Conservation (phyloP, 1,139 yeast species). For the Geotrichum histeridarum region DNA sequence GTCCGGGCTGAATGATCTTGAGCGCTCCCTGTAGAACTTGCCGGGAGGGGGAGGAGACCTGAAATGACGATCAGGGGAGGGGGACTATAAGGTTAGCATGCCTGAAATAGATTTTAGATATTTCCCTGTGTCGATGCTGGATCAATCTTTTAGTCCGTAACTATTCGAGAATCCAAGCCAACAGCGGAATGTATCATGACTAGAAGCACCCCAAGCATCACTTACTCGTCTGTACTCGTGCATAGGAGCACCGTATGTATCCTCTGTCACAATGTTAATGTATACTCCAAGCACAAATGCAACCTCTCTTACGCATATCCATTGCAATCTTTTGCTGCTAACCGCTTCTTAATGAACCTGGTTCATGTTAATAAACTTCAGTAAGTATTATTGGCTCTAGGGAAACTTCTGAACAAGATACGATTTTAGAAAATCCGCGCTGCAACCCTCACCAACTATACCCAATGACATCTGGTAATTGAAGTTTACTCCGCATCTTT, state of each 20-base stretch:
- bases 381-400: not conserved
- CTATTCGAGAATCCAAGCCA: too few species aligned
- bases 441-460: not conserved
- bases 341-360: not conserved
- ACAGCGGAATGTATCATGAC: too few species aligned
- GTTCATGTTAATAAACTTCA: not conserved
- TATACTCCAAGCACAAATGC: not conserved
- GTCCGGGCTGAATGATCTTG: slow-evolving; percentile 14
- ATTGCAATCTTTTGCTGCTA: not conserved
- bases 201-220: too few species aligned
- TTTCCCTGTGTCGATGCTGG: not conserved
- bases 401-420: not conserved
- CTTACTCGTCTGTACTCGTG: slow-evolving; percentile 7
- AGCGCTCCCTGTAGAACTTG: slow-evolving; percentile 11
- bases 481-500: slow-evolving; percentile 1
- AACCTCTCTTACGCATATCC: slow-evolving; percentile 4
- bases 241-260: slow-evolving; percentile 8
- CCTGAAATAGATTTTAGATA: slow-evolving; percentile 51
- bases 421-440: not conserved
- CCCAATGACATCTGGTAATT: not conserved
- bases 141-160: not conserved
- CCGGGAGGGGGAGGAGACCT: slow-evolving; percentile 13
- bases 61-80: slow-evolving; percentile 14
- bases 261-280: not conserved
- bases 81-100: slow-evolving; percentile 47